These are phyloP conservation scores for Cudoniella acicularis DNA, from an alignment of 495 filamentous ascomycete genomes.

Conservation along the genomic window DNA sequence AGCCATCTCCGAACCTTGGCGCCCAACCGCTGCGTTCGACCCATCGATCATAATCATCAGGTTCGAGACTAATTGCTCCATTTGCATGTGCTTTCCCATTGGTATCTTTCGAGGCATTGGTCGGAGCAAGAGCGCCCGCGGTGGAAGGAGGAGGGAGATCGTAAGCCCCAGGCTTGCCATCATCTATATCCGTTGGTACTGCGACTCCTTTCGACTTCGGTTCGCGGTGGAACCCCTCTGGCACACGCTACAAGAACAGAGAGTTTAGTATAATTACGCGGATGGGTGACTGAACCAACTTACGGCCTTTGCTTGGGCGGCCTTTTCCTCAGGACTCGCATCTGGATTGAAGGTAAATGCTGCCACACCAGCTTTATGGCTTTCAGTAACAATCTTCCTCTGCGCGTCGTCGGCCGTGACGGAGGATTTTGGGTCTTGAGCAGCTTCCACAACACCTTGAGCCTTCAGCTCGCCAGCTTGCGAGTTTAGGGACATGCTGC, in stretches of 20 bases:
- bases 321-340: constrained; percentile 80
- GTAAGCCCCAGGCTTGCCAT: constrained; percentile 63
- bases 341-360: constrained; percentile 87
- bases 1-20: constrained; percentile 64
- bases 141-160: constrained; percentile 75
- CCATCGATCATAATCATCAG: constrained; percentile 59
- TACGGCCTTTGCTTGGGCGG: constrained; percentile 73
- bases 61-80: constrained; percentile 36
- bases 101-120: constrained; percentile 35
- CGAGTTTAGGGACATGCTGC: constrained; percentile 17
- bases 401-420: constrained; percentile 70
- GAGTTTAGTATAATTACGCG: constrained; percentile 2
- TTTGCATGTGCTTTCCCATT: constrained; percentile 43
- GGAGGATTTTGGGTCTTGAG: constrained; percentile 61
- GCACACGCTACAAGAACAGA: constrained; percentile 43
- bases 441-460: constrained; percentile 70
- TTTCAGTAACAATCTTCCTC: constrained; percentile 67
- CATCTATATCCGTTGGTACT: constrained; percentile 72
- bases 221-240: constrained; percentile 59
- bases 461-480: constrained; percentile 62
- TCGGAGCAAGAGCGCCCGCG: constrained; percentile 56
- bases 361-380: constrained; percentile 66
- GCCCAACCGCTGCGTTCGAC: constrained; percentile 80
- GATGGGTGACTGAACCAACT: constrained; percentile 29
- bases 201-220: constrained; percentile 64